Evolutionary conservation across 345 rosid genomes (phyloP), one percentile per base, ranked within the genome.

Genomic region (Garcia nutans): DNA sequence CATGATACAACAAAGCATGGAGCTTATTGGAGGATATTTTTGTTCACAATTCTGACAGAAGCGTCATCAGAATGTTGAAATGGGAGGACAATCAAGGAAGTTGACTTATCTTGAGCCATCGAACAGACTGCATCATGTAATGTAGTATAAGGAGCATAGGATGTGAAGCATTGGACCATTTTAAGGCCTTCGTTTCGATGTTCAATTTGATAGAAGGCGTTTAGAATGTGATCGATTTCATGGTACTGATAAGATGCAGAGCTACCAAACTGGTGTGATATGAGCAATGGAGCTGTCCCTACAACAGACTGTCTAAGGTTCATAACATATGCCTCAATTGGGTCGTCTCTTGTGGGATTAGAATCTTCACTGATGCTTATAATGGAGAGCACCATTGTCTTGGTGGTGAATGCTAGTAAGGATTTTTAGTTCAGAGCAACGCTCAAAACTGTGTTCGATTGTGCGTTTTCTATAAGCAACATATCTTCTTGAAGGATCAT

Each of bases 41-140:
- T 80, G 52, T 63, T 49, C 52, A 85, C 83, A 37, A 47, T 11
- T 22, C 26, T 75, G 20, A 77, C 52, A 42, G 77, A 72, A 79
- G 83, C 71, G 20, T 72, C 65, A 41, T 68, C 65, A 2, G 72
- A 54, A 3, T 72, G 75, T 20, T 41, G 75, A 20, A 85, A 77
- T 7, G 82, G 83, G 59, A 87, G 28, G 56, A 85, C 50, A 41
- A 87, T 80, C 12, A 84, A 44, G 62, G 84, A 78, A 6, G 81
- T 75, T 42, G 67, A 73, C 57, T 83, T 85, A 22, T 79, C 84
- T 57, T 82, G 74, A 8, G 87, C 80, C 62, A 85, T 52, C 0
- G 85, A 3, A 19, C 88, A 84, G 24, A 85, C 79, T 20, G 86
- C 86, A 10, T 87, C 87, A 28, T 87, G 88, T 85, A 87, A 80